Base-by-base conservation (phyloP, 768 basidiomycete genomes). In the Podaxis sp. region DNA sequence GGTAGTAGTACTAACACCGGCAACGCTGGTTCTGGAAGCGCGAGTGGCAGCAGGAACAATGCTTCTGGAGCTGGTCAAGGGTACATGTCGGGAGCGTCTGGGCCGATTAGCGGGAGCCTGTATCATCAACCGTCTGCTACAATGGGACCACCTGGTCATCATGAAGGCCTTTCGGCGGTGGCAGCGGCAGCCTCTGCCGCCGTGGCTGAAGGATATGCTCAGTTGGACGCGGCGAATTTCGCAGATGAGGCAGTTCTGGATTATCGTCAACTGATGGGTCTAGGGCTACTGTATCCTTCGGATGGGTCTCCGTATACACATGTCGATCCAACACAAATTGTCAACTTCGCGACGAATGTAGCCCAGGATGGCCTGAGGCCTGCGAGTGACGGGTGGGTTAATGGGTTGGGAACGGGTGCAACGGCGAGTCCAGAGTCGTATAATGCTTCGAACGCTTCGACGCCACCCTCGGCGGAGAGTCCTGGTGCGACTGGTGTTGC, bases 241-340 rank as follows among this genome's bases (percentile, higher is more conserved):
- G 65, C 81, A n/a, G 87, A 89, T 50, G 87, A 88, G 50, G 68
- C 76, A 25, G 67, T 74, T 11, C 71, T 89, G 47, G 85, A 88
- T 64, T 91, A 86, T 66, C 77, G 80, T 64, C 85, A 86, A 62
- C 72, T 92, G 56, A 83, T 91, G 73, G 35, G 35, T 13, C 52
- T 61, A 3, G 81, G 83, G 47, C 76, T 90, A 65, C 82, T 84
- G 63, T 90, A 87, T 70, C 74, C 86, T 60, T 71, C 85, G 60
- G 83, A 86, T 63, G 69, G 73, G 32, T 70, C 75, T 50, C 82
- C 83, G 5, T 90, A 82, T 73, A 91, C 90, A 37, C 88, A 90
- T 72, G 90, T 98, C 61, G 93, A 98, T 75, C 95, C 95, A 6
- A 89, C 90, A n/a, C 93, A 96, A 74, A 90, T 96, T 58, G 60